A percentile compares a stretch with the other conserved stretches of the same genome.
Evolutionary conservation across 768 basidiomycete species (phyloP).

Genomic region (Pleurotus ostreatus): DNA sequence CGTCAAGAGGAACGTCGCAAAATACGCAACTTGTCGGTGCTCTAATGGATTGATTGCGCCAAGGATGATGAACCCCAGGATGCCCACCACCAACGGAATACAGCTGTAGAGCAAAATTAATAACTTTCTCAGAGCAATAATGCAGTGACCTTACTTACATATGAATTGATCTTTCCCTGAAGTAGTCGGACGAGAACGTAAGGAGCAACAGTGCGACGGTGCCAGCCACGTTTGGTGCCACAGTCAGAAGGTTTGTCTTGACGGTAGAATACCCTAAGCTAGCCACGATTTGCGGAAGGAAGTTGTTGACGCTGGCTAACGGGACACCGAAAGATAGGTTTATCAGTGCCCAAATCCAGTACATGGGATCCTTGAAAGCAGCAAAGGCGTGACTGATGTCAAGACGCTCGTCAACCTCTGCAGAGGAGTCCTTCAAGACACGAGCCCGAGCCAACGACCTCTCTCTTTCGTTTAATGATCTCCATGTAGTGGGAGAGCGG

Average conservation of each 20-base stretch:
- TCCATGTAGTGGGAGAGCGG: conserved; percentile 37
- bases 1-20: conserved; percentile 51
- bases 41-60: conserved; percentile 37
- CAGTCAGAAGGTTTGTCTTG: conserved; percentile 49
- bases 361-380: conserved; percentile 39
- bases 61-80: conserved; percentile 42
- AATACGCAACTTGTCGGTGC: conserved; percentile 43
- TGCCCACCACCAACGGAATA: conserved; percentile 33
- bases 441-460: conserved; percentile 37
- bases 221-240: conserved; percentile 48
- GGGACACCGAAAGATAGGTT: conserved; percentile 44
- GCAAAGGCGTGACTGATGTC: conserved; percentile 39
- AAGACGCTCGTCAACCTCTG: conserved; percentile 35
- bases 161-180: conserved; percentile 46
- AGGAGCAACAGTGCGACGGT: conserved; percentile 41
- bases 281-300: conserved; percentile 44
- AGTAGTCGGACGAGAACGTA: conserved; percentile 49
- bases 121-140: conserved; percentile 7
- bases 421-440: conserved; percentile 44
- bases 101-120: conserved; percentile 24
- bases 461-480: conserved; percentile 29
- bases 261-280: conserved; percentile 43
- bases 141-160: conserved; percentile 25
- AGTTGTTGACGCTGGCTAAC: conserved; percentile 49
- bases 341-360: conserved; percentile 46